Base-by-base conservation (phyloP, 108 stramenopile genomes). In the Schizochytrium sp. region DNA sequence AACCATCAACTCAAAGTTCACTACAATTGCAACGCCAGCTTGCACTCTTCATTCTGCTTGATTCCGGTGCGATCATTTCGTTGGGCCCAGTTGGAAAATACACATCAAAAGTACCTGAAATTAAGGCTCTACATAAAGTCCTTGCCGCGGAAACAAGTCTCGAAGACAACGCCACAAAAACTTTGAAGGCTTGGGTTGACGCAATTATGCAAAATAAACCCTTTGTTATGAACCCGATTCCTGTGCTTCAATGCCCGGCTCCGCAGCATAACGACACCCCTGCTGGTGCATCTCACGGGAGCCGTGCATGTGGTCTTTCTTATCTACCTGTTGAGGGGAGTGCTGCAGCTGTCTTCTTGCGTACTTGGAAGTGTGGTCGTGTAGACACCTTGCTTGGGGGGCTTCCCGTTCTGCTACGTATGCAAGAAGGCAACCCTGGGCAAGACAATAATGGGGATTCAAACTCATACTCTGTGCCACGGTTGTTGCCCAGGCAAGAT, bases 381-480 rank as follows among this genome's bases (percentile, higher is more conserved):
- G 76, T 83, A n/a, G 76, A 83, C 13, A 83, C 50, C 12, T 28
- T 83, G 8, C 10, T 83, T 0, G 76, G 76, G 5, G 76, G 76
- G n/a, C 28, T 49, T n/a, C 76, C 76, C 15, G 64, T 69, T 8
- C 64, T 38, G 12, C 64, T 69, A 44, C 15, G 64, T 15, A 44
- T 69, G 64, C 64, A 69, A 69, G 64, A 69, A 15, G 28, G 59
- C 17, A n/a, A n/a, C 28, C 28, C 19, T n/a, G 59, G 59, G 19
- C 59, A 60, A 60, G 19, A n/a, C 19, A 60, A 60, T 58, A 10
- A 58, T 15, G 13, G 13, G 57, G 57, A 58, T 10, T 17, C 10
- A 17, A 58, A 58, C 57, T 58, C 57, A 17, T 10, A 58, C 57
- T 17, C 17, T 17, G 57, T 69, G 10, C 42, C 40, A 7, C 42